Percentiles rank a stretch among this genome's conserved stretches.
Conservation (phyloP, 2,329 filamentous ascomycete species). For the Emericellopsis atlantica region DNA sequence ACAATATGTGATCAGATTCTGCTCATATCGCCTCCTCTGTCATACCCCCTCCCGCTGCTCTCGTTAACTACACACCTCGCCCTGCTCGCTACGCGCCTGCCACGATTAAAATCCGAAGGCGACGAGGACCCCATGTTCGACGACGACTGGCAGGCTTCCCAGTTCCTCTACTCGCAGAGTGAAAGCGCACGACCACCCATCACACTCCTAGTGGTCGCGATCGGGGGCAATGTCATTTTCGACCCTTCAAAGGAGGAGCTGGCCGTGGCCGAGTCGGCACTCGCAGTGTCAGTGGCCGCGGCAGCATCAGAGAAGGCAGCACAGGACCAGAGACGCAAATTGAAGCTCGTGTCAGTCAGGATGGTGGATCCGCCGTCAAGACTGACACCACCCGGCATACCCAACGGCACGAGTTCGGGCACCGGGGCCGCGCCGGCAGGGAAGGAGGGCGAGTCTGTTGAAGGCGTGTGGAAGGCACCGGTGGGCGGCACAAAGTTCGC, state of each 20-base stretch:
- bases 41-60: slow-evolving; percentile 84
- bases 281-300: slow-evolving; percentile 70
- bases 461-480: slow-evolving; percentile 78
- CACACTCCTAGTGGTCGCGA: slow-evolving; percentile 78
- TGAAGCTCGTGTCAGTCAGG: slow-evolving; percentile 55
- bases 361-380: slow-evolving; percentile 65
- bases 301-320: slow-evolving; percentile 27
- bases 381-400: slow-evolving; percentile 57
- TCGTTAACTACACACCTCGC: slow-evolving; percentile 90
- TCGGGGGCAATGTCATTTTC: slow-evolving; percentile 83
- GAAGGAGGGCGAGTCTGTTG: slow-evolving; percentile 25
- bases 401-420: slow-evolving; percentile 45
- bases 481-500: slow-evolving; percentile 69
- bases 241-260: slow-evolving; percentile 87
- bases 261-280: slow-evolving; percentile 77
- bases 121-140: slow-evolving; percentile 97
- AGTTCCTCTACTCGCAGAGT: slow-evolving; percentile 57
- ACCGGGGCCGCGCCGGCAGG: slow-evolving; percentile 17
- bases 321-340: slow-evolving; percentile 15
- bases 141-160: slow-evolving; percentile 87
- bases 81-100: slow-evolving; percentile 75
- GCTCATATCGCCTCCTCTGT: slow-evolving; percentile 82
- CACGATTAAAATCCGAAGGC: slow-evolving; percentile 71
- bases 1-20: slow-evolving; percentile 49
- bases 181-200: slow-evolving; percentile 56